These are phyloP conservation scores for Cutaneotrichosporon cutaneum DNA, from an alignment of 1,284 basidiomycete species.

Conservation along the genomic window DNA sequence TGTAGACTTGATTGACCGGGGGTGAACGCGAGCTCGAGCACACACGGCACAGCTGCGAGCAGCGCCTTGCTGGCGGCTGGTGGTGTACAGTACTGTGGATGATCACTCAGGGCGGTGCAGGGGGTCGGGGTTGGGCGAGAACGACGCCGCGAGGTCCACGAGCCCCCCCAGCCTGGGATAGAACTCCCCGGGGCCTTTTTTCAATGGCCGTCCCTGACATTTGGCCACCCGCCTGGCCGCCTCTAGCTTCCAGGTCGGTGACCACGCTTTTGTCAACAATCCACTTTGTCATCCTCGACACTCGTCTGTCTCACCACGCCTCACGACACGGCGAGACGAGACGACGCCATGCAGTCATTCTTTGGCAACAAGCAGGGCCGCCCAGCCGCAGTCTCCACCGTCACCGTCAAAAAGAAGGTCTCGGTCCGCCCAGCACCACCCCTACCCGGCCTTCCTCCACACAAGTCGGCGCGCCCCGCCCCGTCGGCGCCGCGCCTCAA, in stretches of 20 bases:
- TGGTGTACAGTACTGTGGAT: too few relatives aligned
- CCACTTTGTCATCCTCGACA: neutral
- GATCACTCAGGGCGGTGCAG: too few relatives aligned
- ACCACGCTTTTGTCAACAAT: conserved; percentile 1
- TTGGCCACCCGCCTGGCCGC: conserved; percentile 1
- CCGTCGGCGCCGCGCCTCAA: neutral
- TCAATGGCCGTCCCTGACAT: neutral
- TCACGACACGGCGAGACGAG: neutral
- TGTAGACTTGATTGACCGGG: neutral
- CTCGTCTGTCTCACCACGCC: neutral
- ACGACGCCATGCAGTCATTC: conserved; percentile 33
- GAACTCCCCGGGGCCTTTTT: neutral
- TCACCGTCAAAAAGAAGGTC: conserved; percentile 29
- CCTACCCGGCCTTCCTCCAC: neutral
- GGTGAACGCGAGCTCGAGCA: too few relatives aligned
- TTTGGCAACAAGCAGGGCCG: conserved; percentile 30
- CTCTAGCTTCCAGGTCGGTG: neutral
- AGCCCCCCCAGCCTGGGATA: too few relatives aligned
- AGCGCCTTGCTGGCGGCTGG: too few relatives aligned
- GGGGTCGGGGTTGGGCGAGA: too few relatives aligned
- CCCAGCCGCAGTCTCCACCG: conserved; percentile 23
- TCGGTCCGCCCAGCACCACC: neutral
- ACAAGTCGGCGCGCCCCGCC: neutral
- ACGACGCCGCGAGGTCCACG: too few relatives aligned
- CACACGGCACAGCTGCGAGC: too few relatives aligned